Base-by-base conservation (phyloP, 2,329 filamentous ascomycete genomes). In the Diaporthe aspalathi region DNA sequence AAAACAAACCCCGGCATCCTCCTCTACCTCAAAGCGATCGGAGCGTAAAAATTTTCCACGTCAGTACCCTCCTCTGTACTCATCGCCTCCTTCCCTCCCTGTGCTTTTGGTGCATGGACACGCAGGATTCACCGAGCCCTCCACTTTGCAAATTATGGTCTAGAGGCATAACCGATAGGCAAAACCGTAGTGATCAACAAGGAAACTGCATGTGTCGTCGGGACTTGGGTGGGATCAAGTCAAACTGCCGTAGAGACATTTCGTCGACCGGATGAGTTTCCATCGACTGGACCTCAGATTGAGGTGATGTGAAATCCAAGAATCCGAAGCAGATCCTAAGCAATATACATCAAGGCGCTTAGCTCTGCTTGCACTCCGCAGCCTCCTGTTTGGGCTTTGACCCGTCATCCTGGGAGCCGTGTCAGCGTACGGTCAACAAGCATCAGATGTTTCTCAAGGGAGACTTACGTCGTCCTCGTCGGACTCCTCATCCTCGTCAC, bases 311-410 rank as follows among this genome's bases (percentile, higher is more conserved):
- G 49, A 66, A 54, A 73, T 72, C 62, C 70, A 72, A 71, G 67
- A 71, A 67, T 60, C 52, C 32, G 47, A 65, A 66, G 43, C 43
- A 49, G 60, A 63, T 63, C 40, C 60, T 47, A 49, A 49, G 60
- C 43, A 60, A 40, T 52, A 50, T 24, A 20, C 50, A 73, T 68
- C 65, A 54, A 69, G 52, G 73, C 72, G 74, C 84, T 88, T 90
- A 97, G 86, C 93, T 97, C 86, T 97, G 94, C 89, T 97, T 97
- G 91, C 94, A 97, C 86, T 97, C 94, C 76, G 94, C 93, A 76
- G 94, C 91, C 84, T 97, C 94, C 85, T 96, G 94, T 88, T 97
- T 97, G 72, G 94, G 94, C 88, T 95, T 97, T 77, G 92, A 91
- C 75, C 90, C 90, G 80, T 95, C 94, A 80, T 97, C 93, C 94